Percentiles rank a stretch among this genome's conserved stretches.
These are phyloP conservation scores for Boehmeria nivea DNA, from an alignment of 306 rosid genomes.

Conservation along the genomic window DNA sequence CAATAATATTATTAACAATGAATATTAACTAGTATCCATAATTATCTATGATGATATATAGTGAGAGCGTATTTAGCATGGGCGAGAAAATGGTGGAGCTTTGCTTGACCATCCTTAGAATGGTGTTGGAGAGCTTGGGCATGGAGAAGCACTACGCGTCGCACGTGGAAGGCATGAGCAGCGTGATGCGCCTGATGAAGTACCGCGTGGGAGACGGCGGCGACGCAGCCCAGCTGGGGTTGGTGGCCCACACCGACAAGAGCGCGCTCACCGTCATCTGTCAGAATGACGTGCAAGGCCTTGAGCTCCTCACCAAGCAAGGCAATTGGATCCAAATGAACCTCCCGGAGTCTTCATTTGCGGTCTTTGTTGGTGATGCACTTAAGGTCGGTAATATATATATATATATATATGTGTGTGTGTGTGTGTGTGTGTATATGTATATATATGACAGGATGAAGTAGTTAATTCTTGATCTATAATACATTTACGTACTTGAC, in stretches of 20 bases:
- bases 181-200: slow-evolving; percentile 26
- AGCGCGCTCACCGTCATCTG: slow-evolving; percentile 29
- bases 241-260: slow-evolving; percentile 47
- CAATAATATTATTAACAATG: too few species aligned
- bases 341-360: slow-evolving; percentile 25
- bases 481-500: too few species aligned
- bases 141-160: slow-evolving; percentile 26
- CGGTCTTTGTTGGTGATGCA: slow-evolving; percentile 40
- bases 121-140: slow-evolving; percentile 36
- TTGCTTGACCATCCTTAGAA: slow-evolving; percentile 19
- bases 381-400: slow-evolving; percentile 23
- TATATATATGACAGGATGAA: too few species aligned
- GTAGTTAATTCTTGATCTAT: too few species aligned
- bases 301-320: slow-evolving; percentile 36
- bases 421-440: background rate
- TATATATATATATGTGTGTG: slow-evolving; percentile 28
- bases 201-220: slow-evolving; percentile 18
- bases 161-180: slow-evolving; percentile 20
- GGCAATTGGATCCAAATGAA: slow-evolving; percentile 35
- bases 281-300: slow-evolving; percentile 45
- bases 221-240: slow-evolving; percentile 12
- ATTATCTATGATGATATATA: background rate
- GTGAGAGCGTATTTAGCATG: slow-evolving; percentile 33
- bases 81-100: slow-evolving; percentile 27
- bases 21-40: too few species aligned